phyloP scores from a whole-genome alignment of 2,329 filamentous ascomycete genomes.

The Sporothrix brunneoviolacea region DNA sequence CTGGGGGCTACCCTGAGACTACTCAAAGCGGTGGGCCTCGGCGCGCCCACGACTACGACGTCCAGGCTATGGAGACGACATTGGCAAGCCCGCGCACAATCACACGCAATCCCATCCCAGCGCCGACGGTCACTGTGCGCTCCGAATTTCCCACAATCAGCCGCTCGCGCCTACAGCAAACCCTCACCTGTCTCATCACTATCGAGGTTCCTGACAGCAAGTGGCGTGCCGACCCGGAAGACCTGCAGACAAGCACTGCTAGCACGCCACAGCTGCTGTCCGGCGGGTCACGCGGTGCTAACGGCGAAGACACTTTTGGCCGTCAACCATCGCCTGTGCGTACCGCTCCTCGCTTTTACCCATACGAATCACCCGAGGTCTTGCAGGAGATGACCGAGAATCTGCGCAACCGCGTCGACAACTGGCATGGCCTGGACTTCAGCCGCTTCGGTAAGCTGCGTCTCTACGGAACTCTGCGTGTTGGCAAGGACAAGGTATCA shows the following conservation, averaged over 20 bases:
- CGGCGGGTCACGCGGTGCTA: slow-evolving; percentile 19
- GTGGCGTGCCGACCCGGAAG: slow-evolving; percentile 80
- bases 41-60: slow-evolving; percentile 86
- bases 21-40: slow-evolving; percentile 59
- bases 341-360: slow-evolving; percentile 53
- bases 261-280: slow-evolving; percentile 32
- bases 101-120: slow-evolving; percentile 78
- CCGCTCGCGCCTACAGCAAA: slow-evolving; percentile 88
- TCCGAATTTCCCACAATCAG: slow-evolving; percentile 95
- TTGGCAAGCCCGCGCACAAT: slow-evolving; percentile 66
- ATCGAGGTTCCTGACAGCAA: slow-evolving; percentile 90
- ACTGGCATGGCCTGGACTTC: slow-evolving; percentile 96
- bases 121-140: slow-evolving; percentile 85
- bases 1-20: slow-evolving; percentile 72
- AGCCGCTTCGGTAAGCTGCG: slow-evolving; percentile 87
- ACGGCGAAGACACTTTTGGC: slow-evolving; percentile 48
- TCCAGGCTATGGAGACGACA: slow-evolving; percentile 90
- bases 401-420: slow-evolving; percentile 81
- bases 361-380: slow-evolving; percentile 68
- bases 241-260: slow-evolving; percentile 52
- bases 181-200: slow-evolving; percentile 86
- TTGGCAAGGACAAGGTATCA: slow-evolving; percentile 91
- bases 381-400: slow-evolving; percentile 82
- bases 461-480: slow-evolving; percentile 80
- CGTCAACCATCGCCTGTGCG: slow-evolving; percentile 54